These are phyloP conservation scores for Craspedostauros australis DNA, from an alignment of 108 stramenopile genomes.

Conservation along the genomic window DNA sequence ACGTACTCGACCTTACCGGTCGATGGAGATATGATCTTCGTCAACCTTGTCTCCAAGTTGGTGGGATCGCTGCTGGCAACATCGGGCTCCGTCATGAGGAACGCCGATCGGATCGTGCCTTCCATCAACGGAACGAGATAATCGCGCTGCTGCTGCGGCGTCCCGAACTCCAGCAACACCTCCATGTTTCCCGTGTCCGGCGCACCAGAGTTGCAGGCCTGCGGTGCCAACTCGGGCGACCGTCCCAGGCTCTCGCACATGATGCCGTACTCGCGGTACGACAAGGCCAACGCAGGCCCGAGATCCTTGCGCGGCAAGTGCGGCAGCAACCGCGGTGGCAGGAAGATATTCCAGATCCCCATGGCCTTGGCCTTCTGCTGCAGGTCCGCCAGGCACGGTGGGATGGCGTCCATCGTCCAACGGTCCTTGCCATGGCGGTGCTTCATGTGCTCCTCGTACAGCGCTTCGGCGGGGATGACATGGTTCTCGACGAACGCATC, in stretches of 20 bases:
- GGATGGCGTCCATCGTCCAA: constrained; percentile 62
- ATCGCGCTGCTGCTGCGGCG: constrained; percentile 47
- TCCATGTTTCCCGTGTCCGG: constrained; percentile 99
- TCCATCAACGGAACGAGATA: constrained; percentile 78
- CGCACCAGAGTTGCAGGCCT: constrained; percentile 93
- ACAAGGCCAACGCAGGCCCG: constrained; percentile 28
- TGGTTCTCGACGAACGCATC: constrained; percentile 65
- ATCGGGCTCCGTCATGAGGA: constrained; percentile 95
- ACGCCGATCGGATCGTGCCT: constrained; percentile 79
- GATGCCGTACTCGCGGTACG: constrained; percentile 83
- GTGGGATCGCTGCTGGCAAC: constrained; percentile 91
- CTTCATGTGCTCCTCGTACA: constrained; percentile 56
- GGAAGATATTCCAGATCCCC: constrained; percentile 89
- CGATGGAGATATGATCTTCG: constrained; percentile 8
- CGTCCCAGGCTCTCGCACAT: constrained; percentile 89
- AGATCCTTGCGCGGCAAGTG: constrained; percentile 17
- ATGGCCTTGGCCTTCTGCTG: constrained; percentile 55
- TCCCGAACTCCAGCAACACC: constrained; percentile 87
- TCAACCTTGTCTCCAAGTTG: constrained; percentile 72
- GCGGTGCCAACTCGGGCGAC: constrained; percentile 67
- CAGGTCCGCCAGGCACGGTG: constrained; percentile 55
- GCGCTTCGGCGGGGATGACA: constrained; percentile 77
- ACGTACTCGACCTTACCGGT: constrained; percentile 30
- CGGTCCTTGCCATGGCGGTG: constrained; percentile 45
- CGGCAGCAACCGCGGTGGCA: constrained; percentile 51